phyloP scores from a whole-genome alignment of 139 green algal genomes.

The Zygnema cylindricum region DNA sequence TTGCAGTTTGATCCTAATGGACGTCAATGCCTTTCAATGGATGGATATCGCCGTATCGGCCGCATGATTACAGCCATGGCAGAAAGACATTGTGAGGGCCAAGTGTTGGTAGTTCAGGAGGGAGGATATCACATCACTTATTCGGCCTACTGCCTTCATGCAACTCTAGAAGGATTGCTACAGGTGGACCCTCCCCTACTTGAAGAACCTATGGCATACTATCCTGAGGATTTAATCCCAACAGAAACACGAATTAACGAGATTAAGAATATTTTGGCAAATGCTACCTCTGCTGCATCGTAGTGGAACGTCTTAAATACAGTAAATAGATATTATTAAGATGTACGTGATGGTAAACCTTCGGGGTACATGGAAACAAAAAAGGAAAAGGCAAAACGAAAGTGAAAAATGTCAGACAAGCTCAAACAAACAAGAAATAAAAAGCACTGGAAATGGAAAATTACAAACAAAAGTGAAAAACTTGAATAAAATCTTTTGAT shows the following conservation, averaged over 20 bases:
- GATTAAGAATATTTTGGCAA: not conserved
- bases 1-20: slow-evolving; percentile 51
- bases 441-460: too few species aligned
- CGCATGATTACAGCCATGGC: slow-evolving; percentile 3
- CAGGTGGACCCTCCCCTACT: not conserved
- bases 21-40: slow-evolving; percentile 23
- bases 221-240: slow-evolving; percentile 3
- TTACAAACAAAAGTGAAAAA: too few species aligned
- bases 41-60: not conserved
- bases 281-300: not conserved
- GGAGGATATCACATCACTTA: slow-evolving; percentile 29
- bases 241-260: not conserved
- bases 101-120: slow-evolving; percentile 18
- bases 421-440: too few species aligned
- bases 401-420: too few species aligned
- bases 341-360: too few species aligned
- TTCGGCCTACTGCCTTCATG: slow-evolving; percentile 33
- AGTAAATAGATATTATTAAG: too few species aligned
- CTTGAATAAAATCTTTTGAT: too few species aligned
- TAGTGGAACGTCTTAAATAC: not conserved
- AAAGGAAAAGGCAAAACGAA: too few species aligned
- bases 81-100: not conserved
- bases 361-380: too few species aligned
- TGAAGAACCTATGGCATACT: slow-evolving; percentile 15
- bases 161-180: slow-evolving; percentile 14